Conservation (phyloP, 805 yeast species). For the Lachancea fermentati region DNA sequence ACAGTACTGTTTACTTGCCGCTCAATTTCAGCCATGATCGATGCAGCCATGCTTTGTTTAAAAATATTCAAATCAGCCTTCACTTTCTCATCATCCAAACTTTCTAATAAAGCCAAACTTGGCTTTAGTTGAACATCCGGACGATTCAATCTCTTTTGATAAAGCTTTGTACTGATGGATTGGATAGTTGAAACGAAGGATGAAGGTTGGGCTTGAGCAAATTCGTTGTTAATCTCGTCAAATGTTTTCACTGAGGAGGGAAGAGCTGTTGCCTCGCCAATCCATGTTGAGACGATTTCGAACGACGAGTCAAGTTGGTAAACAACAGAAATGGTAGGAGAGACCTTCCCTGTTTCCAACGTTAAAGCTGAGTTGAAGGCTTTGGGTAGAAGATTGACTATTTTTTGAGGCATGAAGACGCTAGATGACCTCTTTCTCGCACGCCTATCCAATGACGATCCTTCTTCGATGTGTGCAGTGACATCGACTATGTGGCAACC, state of each 20-base stretch:
- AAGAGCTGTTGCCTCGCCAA: conserved; percentile 63
- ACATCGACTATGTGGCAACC: conserved; percentile 87
- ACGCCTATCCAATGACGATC: conserved; percentile 77
- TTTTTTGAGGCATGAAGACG: conserved; percentile 77
- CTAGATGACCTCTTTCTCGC: conserved; percentile 87
- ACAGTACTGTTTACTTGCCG: conserved; percentile 79
- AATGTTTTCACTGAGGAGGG: conserved; percentile 42
- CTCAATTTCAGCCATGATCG: conserved; percentile 66
- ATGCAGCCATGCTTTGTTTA: conserved; percentile 50
- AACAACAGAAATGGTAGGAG: conserved; percentile 69
- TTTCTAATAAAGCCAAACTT: conserved; percentile 63
- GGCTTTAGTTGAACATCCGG: conserved; percentile 21
- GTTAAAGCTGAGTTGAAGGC: conserved; percentile 55
- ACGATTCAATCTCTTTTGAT: conserved; percentile 21
- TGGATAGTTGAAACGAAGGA: conserved; percentile 15
- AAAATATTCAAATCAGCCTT: conserved; percentile 68
- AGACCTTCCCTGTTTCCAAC: conserved; percentile 52
- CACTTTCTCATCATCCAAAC: conserved; percentile 79
- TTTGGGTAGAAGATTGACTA: conserved; percentile 61
- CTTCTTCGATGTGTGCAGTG: conserved; percentile 62
- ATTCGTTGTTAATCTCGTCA: conserved; percentile 18
- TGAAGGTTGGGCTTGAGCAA: conserved; percentile 8
- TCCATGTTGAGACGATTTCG: conserved; percentile 69
- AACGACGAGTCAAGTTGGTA: conserved; percentile 73
- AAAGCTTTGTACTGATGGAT: conserved; percentile 23